A percentile compares a stretch with the other conserved stretches of the same genome.
These are phyloP conservation scores for Aegilops longissima DNA, from an alignment of 176 grass and related monocot species.

Conservation along the genomic window DNA sequence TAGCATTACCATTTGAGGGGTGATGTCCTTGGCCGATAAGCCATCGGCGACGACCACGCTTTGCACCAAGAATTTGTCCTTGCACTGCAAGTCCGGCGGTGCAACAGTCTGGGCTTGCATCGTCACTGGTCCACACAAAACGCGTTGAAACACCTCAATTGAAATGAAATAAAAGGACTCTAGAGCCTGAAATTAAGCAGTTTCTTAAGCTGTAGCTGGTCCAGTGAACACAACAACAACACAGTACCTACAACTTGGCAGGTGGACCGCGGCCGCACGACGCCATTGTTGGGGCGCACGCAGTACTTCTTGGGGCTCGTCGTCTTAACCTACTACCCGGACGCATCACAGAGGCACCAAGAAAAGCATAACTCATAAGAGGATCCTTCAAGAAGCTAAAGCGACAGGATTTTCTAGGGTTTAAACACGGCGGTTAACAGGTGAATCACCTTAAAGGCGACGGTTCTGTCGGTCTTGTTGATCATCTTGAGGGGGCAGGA, in stretches of 20 bases:
- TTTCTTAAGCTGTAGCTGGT: conserved; percentile 5
- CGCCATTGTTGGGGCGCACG: conserved; percentile 71
- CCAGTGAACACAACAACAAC: conserved; percentile 1
- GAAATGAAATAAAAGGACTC: neutral
- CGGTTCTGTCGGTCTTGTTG: conserved; percentile 48
- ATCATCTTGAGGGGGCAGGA: conserved; percentile 59
- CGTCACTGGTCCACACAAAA: conserved; percentile 47
- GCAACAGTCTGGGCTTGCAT: conserved; percentile 57
- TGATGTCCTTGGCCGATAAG: conserved; percentile 46
- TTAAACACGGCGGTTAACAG: conserved; percentile 22
- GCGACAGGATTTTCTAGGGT: conserved; percentile 16
- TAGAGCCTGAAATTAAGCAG: neutral
- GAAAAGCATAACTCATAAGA: conserved; percentile 20
- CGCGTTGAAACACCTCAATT: neutral
- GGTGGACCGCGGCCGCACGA: conserved; percentile 53
- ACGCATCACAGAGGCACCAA: conserved; percentile 29
- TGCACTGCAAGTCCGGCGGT: conserved; percentile 73
- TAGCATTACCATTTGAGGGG: conserved; percentile 60
- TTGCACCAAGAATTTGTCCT: conserved; percentile 75
- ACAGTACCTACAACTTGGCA: conserved; percentile 58
- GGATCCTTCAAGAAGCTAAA: conserved; percentile 20
- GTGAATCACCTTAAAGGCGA: conserved; percentile 71
- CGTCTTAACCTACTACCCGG: conserved; percentile 75
- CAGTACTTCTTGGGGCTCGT: conserved; percentile 83
- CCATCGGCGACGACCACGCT: conserved; percentile 40